These are phyloP conservation scores for Globisporangium abappressorium DNA, from an alignment of 352 stramenopile genomes.

Conservation along the genomic window DNA sequence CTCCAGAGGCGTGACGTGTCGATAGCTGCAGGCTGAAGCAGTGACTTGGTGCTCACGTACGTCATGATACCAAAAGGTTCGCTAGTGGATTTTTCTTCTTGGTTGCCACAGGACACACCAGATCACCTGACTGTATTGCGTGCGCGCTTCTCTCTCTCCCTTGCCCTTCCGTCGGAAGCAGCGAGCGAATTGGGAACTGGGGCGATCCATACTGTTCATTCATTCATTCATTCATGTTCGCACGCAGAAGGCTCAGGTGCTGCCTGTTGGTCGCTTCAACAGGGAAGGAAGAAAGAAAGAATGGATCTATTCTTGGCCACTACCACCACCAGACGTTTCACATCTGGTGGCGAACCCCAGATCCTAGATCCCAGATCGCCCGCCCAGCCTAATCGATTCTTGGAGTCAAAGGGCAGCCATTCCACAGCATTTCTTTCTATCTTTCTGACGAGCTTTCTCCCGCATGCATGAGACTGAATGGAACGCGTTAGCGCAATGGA, in stretches of 20 bases:
- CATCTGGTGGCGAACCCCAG: not conserved
- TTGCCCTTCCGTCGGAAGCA: not conserved
- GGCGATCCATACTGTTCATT: not conserved
- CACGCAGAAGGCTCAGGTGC: too few species aligned
- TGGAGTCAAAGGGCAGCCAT: too few species aligned
- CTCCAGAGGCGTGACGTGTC: conserved; percentile 3
- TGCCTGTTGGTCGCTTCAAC: not conserved
- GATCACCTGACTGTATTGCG: not conserved
- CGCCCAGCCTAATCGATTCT: not conserved
- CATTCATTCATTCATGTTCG: not conserved
- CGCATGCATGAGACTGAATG: not conserved
- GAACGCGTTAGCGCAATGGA: too few species aligned
- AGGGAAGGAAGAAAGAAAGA: not conserved
- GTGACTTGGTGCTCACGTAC: not conserved
- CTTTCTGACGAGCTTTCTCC: not conserved
- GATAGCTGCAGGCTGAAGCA: conserved; percentile 5
- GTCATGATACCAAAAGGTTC: not conserved
- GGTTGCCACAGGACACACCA: not conserved
- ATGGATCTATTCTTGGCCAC: not conserved
- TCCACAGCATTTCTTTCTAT: not conserved
- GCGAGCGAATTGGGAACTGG: not conserved
- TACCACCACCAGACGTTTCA: not conserved
- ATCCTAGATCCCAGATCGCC: too few species aligned
- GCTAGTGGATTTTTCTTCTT: not conserved
- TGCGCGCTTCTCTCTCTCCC: not conserved